These are phyloP conservation scores for Rubia yunnanensis DNA, from an alignment of 257 asterid species.

Conservation along the genomic window DNA sequence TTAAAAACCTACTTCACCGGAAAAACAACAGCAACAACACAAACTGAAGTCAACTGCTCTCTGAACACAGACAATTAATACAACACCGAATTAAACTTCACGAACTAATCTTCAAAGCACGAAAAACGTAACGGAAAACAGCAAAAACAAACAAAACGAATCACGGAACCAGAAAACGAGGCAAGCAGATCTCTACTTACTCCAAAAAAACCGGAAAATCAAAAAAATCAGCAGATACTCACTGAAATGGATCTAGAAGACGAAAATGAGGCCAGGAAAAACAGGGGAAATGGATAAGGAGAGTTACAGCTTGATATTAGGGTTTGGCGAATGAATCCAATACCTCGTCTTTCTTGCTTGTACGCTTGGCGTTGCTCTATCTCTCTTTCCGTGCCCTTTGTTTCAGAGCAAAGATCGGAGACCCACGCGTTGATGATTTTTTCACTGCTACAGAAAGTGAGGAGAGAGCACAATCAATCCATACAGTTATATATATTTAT, in stretches of 20 bases:
- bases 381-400: constrained; percentile 3
- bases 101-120: background rate
- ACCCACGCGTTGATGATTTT: constrained; percentile 17
- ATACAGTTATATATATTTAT: background rate
- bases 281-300: constrained; percentile 6
- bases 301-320: background rate
- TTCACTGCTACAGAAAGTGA: constrained; percentile 3
- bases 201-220: too few species aligned
- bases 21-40: background rate
- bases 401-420: constrained; percentile 42
- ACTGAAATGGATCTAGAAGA: constrained; percentile 47
- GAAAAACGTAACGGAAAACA: background rate
- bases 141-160: background rate
- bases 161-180: background rate
- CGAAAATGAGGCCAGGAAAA: background rate
- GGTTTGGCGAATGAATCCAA: constrained; percentile 23
- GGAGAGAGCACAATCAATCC: background rate
- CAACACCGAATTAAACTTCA: background rate
- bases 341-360: constrained; percentile 12
- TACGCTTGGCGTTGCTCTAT: background rate
- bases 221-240: constrained; percentile 8
- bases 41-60: background rate
- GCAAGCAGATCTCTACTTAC: constrained; percentile 19
- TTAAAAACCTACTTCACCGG: background rate
- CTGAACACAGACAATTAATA: background rate